These are phyloP conservation scores for Cryptomeria japonica DNA, from an alignment of 75 land plant genomes.

Conservation along the genomic window DNA sequence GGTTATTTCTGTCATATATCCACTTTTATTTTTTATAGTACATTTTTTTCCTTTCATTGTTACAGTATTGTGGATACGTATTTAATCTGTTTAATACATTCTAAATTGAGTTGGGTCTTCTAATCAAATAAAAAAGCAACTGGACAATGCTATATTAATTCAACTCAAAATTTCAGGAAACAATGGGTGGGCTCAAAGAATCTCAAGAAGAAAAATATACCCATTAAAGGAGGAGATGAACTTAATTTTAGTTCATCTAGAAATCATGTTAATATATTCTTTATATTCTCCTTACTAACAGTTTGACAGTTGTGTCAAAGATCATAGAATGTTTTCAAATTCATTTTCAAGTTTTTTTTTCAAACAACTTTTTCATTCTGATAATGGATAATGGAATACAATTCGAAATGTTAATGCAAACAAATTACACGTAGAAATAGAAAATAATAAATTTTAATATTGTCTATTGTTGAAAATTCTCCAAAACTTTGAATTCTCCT, in stretches of 20 bases:
- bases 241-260: conserved; percentile 51
- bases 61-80: neutral
- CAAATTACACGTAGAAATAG: too few species aligned
- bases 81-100: neutral
- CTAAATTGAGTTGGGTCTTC: neutral
- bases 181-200: conserved; percentile 54
- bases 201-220: conserved; percentile 14
- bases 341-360: neutral
- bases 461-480: neutral
- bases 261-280: conserved; percentile 80
- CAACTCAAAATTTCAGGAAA: conserved; percentile 53
- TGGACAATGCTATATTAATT: conserved; percentile 30
- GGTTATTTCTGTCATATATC: conserved; percentile 22
- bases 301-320: neutral
- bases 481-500: conserved; percentile 29
- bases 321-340: neutral
- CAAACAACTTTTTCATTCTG: too few species aligned
- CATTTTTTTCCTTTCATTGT: neutral
- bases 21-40: neutral
- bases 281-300: neutral
- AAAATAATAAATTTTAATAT: too few species aligned
- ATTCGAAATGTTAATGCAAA: too few species aligned
- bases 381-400: too few species aligned
- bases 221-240: conserved; percentile 65
- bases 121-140: conserved; percentile 21